These are phyloP conservation scores for Corrigiola litoralis DNA, from an alignment of 179 eudicot species.

Conservation along the genomic window DNA sequence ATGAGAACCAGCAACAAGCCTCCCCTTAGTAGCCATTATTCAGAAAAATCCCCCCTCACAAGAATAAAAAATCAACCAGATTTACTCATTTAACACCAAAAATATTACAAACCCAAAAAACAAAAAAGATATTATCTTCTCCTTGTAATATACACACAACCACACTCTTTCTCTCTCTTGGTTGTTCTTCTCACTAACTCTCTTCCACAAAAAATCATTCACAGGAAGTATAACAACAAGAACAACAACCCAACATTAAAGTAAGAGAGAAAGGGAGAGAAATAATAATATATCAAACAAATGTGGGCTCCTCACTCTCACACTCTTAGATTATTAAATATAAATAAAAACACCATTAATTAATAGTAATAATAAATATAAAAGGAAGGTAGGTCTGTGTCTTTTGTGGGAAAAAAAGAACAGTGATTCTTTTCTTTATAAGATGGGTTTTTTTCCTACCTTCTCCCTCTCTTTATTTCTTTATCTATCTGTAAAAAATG, in stretches of 20 bases:
- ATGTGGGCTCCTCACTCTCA: too few species aligned
- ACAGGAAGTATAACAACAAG: slow-evolving; percentile 14
- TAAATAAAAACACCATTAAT: too few species aligned
- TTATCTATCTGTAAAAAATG: slow-evolving; percentile 14
- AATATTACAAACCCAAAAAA: slow-evolving; percentile 6
- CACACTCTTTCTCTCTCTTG: slow-evolving; percentile 4
- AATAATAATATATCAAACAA: background rate
- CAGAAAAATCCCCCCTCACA: slow-evolving; percentile 3
- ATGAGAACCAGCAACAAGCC: slow-evolving; percentile 89
- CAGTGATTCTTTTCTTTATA: slow-evolving; percentile 30
- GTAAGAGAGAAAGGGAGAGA: slow-evolving; percentile 13
- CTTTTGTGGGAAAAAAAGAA: background rate
- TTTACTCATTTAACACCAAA: slow-evolving; percentile 8
- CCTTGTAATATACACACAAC: background rate
- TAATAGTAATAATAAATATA: too few species aligned
- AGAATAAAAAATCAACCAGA: slow-evolving; percentile 14
- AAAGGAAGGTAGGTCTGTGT: slow-evolving; percentile 17
- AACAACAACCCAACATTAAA: slow-evolving; percentile 29
- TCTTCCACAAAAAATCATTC: slow-evolving; percentile 19
- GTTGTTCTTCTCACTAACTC: background rate
- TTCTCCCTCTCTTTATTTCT: background rate
- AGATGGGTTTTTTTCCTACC: background rate
- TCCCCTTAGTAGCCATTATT: slow-evolving; percentile 70
- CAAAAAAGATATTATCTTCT: background rate
- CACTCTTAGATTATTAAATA: too few species aligned